Evolutionary conservation across 305 asterid species (phyloP), one percentile per base, ranked within the genome.

Genomic region (Coffea humblotiana): DNA sequence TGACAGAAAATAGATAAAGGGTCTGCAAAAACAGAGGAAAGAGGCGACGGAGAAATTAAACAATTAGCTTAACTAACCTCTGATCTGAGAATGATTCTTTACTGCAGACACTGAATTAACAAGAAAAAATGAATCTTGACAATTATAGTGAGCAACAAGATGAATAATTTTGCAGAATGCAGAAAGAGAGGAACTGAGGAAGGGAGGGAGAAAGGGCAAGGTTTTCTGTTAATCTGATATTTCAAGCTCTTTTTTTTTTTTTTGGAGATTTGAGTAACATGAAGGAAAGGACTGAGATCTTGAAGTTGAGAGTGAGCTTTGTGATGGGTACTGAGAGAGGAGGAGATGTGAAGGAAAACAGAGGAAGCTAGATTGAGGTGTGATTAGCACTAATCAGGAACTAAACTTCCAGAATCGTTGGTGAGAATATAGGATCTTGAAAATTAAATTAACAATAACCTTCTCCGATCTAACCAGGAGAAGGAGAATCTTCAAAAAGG

Each of bases 101-200:
- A 68, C 8, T 27, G 79, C 72, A 52, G n/a, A 56, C 66, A 83
- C 43, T 76, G 86, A 78, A 82, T 51, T 1, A 77, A 78, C 70
- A 78, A 45, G 29, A 70, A 66, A 84, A 77, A 76, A 32, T 83
- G 85, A 85, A 86, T 87, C 90, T 84, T 86, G 87, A 74, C 63
- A 82, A 45, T 35, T 73, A 75, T 74, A 23, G 60, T 43, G 78
- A 72, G 76, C 2, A 77, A 67, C 77, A 69, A 51, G 61, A 61
- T n/a, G 16, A 67, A 58, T 74, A 21, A 49, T 25, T 27, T 54
- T 27, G 37, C 4, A 37, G 6, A 25, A 61, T 61, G 67, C 29
- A 2, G 67, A 8, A 25, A 11, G 4, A 61, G 29, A 25, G 67
- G 65, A 19, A 60, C 27, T 52, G 21, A 52, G 58, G 15, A 25